These are phyloP conservation scores for Exobasidium cylindrosporum DNA, from an alignment of 1,284 basidiomycete species.

Conservation along the genomic window DNA sequence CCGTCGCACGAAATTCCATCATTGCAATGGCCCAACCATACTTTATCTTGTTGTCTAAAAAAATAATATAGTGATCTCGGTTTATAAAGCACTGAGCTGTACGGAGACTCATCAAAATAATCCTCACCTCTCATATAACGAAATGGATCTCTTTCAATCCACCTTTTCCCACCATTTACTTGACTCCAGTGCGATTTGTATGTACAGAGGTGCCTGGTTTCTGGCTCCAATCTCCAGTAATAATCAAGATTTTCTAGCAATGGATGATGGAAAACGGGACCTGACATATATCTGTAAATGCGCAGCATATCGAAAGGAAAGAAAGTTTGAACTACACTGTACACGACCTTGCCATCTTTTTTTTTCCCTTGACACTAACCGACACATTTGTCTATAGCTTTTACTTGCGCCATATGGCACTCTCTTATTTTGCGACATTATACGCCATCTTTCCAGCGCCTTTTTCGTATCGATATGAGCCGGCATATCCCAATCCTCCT, in stretches of 20 bases:
- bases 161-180: neutral
- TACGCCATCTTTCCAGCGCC: neutral
- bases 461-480: conserved; percentile 2
- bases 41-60: conserved; percentile 14
- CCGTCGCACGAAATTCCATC: conserved; percentile 9
- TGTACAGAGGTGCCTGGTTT: conserved; percentile 8
- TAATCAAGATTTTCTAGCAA: conserved; percentile 21
- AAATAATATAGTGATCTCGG: neutral
- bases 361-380: conserved; percentile 13
- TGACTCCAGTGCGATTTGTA: neutral
- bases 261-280: conserved; percentile 19
- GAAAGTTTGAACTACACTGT: too few relatives aligned
- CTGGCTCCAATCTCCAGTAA: conserved; percentile 26
- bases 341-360: too few relatives aligned
- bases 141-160: conserved; percentile 16
- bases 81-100: neutral
- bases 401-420: conserved; percentile 13
- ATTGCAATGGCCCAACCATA: conserved; percentile 15
- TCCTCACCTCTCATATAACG: conserved; percentile 10
- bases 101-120: neutral
- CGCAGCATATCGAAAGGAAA: neutral
- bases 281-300: neutral
- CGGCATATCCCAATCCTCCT: conserved; percentile 15
- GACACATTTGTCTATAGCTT: conserved; percentile 19
- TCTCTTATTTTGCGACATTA: conserved; percentile 1